phyloP scores from a whole-genome alignment of 495 filamentous ascomycete species.

The Penicillium paradoxum region DNA sequence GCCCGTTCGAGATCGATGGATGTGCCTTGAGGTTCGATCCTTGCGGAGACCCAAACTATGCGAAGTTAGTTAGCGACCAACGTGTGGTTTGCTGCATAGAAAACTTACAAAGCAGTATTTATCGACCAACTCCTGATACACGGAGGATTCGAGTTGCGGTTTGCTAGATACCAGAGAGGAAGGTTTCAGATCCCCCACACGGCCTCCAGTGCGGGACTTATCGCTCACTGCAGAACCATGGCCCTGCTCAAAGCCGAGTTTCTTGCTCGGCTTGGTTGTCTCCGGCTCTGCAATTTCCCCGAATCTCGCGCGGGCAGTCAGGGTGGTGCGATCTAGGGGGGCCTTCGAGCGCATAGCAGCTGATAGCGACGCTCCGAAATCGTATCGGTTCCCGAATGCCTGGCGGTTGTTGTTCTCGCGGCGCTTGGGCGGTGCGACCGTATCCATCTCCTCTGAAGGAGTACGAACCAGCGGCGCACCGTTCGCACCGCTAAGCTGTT shows the following conservation, averaged over 20 bases:
- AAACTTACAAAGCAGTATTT: slow-evolving; percentile 98
- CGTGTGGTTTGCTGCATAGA: slow-evolving; percentile 9
- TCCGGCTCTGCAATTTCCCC: slow-evolving; percentile 4
- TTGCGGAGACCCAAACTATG: slow-evolving; percentile 46
- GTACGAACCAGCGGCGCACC: slow-evolving; percentile 39
- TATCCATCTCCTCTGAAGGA: slow-evolving; percentile 31
- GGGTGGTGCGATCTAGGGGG: slow-evolving; percentile 49
- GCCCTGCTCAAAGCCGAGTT: slow-evolving; percentile 9
- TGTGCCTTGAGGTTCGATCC: slow-evolving; percentile 10
- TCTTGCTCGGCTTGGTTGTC: slow-evolving; percentile 10
- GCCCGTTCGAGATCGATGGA: slow-evolving; percentile 13
- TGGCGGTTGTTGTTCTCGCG: slow-evolving; percentile 61
- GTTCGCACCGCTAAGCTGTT: slow-evolving; percentile 50
- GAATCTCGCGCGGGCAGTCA: slow-evolving; percentile 38
- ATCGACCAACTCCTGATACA: slow-evolving; percentile 90
- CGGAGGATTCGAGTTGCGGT: slow-evolving; percentile 69
- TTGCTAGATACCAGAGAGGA: slow-evolving; percentile 52
- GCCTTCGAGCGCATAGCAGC: slow-evolving; percentile 66
- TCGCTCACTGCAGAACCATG: slow-evolving; percentile 21
- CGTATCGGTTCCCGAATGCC: slow-evolving; percentile 86
- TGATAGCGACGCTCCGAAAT: slow-evolving; percentile 82
- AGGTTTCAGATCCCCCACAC: slow-evolving; percentile 34
- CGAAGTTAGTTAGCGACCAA: slow-evolving; percentile 10
- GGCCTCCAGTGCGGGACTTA: slow-evolving; percentile 8
- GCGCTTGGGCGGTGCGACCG: slow-evolving; percentile 44